Conservation (phyloP, 305 asterid species). For the Lippia alba region DNA sequence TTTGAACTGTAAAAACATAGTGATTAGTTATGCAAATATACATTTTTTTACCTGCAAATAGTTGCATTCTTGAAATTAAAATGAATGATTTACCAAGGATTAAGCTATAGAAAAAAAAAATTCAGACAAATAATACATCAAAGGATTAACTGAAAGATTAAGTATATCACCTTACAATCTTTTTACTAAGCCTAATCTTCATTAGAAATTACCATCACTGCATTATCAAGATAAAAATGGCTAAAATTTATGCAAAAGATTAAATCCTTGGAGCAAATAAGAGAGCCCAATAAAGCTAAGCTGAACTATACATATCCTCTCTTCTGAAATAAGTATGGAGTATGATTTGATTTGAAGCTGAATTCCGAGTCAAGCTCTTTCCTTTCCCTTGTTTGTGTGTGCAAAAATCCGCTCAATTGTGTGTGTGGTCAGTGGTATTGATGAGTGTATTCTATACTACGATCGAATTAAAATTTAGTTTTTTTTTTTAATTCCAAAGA, state of each 20-base stretch:
- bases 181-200: not conserved
- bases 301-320: not conserved
- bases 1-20: slow-evolving; percentile 59
- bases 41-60: slow-evolving; percentile 9
- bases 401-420: not conserved
- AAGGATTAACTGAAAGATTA: slow-evolving; percentile 1
- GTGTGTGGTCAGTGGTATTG: slow-evolving; percentile 5
- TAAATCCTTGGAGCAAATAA: slow-evolving; percentile 21
- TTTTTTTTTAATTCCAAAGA: no score
- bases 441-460: no score
- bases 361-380: not conserved
- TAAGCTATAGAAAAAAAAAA: not conserved
- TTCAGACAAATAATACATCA: slow-evolving; percentile 1
- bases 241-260: slow-evolving; percentile 2
- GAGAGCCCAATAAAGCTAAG: not conserved
- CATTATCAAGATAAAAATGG: not conserved
- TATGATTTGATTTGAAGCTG: not conserved
- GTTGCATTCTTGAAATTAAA: not conserved
- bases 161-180: not conserved
- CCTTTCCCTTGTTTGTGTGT: not conserved
- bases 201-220: not conserved
- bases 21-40: slow-evolving; percentile 21
- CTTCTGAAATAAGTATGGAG: not conserved
- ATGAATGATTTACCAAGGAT: not conserved
- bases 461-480: not conserved